Percentiles rank a stretch among this genome's conserved stretches.
These are phyloP conservation scores for Xerocomellus amylosporus DNA, from an alignment of 768 basidiomycete genomes.

Conservation along the genomic window DNA sequence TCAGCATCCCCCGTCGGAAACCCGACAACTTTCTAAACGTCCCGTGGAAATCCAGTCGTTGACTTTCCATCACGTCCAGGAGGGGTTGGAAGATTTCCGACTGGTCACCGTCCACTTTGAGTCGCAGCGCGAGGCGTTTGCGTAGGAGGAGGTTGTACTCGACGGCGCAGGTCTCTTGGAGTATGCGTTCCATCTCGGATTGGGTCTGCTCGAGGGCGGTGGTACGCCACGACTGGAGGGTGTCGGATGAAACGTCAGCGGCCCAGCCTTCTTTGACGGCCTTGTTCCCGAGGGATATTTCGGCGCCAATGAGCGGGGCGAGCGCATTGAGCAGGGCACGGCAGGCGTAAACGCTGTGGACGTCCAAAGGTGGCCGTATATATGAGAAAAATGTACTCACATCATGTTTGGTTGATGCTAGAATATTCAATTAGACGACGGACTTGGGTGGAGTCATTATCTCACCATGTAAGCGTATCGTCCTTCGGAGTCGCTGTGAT, in stretches of 20 bases:
- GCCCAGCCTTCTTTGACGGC: conserved; percentile 62
- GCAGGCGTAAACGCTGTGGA: conserved; percentile 68
- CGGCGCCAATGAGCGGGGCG: conserved; percentile 83
- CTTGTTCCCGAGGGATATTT: conserved; percentile 52
- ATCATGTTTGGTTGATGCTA: conserved; percentile 79
- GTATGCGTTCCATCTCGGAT: conserved; percentile 58
- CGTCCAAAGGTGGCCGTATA: not conserved
- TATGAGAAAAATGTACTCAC: conserved; percentile 38
- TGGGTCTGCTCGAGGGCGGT: conserved; percentile 51
- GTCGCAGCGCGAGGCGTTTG: conserved; percentile 77
- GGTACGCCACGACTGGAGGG: conserved; percentile 59
- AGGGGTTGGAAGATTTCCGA: conserved; percentile 58
- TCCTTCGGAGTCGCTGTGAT: conserved; percentile 77
- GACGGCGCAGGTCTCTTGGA: conserved; percentile 54
- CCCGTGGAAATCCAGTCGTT: conserved; percentile 83
- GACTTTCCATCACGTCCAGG: conserved; percentile 67
- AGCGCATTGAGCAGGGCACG: conserved; percentile 74
- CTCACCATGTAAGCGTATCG: conserved; percentile 69
- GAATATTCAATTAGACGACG: conserved; percentile 2
- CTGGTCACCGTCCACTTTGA: conserved; percentile 57
- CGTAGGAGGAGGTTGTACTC: conserved; percentile 73
- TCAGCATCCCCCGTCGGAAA: conserved; percentile 51
- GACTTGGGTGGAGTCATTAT: not conserved
- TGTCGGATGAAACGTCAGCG: conserved; percentile 45
- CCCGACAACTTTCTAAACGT: conserved; percentile 72